phyloP scores from a whole-genome alignment of 148 eudicot genomes.

The Simmondsia chinensis region DNA sequence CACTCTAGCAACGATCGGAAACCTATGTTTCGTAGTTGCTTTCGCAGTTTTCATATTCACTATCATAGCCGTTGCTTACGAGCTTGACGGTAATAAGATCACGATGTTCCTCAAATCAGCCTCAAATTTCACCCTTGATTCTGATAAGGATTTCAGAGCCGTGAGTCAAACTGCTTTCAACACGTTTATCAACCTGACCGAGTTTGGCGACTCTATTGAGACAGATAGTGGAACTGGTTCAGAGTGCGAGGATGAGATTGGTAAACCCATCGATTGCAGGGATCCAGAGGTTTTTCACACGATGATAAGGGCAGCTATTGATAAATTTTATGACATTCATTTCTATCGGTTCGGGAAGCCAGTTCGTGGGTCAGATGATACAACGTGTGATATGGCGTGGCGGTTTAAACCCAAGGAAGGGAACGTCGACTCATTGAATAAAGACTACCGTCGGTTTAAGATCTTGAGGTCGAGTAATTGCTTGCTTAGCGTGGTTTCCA shows the following conservation, averaged over 20 bases:
- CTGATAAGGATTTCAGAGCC: slow-evolving; percentile 80
- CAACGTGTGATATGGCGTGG: slow-evolving; percentile 95
- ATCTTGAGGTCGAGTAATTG: slow-evolving; percentile 55
- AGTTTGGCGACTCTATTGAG: slow-evolving; percentile 35
- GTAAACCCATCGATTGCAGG: slow-evolving; percentile 71
- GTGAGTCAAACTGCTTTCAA: slow-evolving; percentile 55
- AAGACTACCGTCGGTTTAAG: slow-evolving; percentile 73
- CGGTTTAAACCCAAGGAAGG: slow-evolving; percentile 89
- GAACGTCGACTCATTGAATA: slow-evolving; percentile 59
- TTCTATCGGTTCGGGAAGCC: slow-evolving; percentile 89
- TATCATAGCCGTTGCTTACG: slow-evolving; percentile 70
- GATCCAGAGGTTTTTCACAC: slow-evolving; percentile 80
- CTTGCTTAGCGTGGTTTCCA: slow-evolving; percentile 45
- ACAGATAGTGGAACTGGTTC: slow-evolving; percentile 10
- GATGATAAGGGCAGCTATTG: slow-evolving; percentile 88
- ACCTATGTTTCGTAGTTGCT: slow-evolving; percentile 72
- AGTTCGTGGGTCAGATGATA: slow-evolving; percentile 50
- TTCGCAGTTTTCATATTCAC: slow-evolving; percentile 75
- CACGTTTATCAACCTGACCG: slow-evolving; percentile 53
- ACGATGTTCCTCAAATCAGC: slow-evolving; percentile 60
- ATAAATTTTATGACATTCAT: slow-evolving; percentile 72
- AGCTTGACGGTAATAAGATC: slow-evolving; percentile 77
- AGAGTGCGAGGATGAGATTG: slow-evolving; percentile 53
- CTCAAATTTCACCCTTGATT: slow-evolving; percentile 58
- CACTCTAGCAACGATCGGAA: slow-evolving; percentile 62